phyloP scores from a whole-genome alignment of 495 filamentous ascomycete genomes.

The Achaetomiella virescens region DNA sequence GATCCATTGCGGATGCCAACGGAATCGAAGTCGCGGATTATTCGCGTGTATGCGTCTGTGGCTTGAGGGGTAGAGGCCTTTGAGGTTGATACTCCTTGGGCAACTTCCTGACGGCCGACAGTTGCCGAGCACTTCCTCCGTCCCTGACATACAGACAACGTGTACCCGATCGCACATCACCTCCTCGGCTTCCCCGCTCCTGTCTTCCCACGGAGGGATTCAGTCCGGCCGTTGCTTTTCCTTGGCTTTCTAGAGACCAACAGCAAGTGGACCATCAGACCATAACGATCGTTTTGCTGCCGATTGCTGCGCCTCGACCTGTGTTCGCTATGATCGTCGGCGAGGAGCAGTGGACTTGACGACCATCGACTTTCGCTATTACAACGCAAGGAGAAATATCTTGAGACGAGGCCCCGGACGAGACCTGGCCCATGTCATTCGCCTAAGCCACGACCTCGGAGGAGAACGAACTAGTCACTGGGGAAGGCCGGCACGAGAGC shows the following conservation, averaged over 20 bases:
- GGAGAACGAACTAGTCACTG: not conserved
- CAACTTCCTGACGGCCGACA: not conserved
- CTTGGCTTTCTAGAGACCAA: not conserved
- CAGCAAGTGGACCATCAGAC: not conserved
- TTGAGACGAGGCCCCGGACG: not conserved
- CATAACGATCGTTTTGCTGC: not conserved
- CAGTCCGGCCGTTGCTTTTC: not conserved
- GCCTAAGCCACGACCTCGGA: not conserved
- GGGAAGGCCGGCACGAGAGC: not conserved
- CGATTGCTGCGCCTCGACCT: not conserved
- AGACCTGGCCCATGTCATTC: not conserved
- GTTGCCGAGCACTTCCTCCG: not conserved
- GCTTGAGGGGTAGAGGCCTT: constrained; percentile 2
- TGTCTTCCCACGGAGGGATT: not conserved
- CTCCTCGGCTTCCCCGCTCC: not conserved
- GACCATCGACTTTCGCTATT: not conserved
- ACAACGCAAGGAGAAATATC: not conserved
- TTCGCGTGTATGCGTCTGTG: not conserved
- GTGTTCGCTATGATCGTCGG: not conserved
- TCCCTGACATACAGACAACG: too few species aligned
- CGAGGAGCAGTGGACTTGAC: not conserved
- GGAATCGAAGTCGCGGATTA: not conserved
- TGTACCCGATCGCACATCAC: not conserved
- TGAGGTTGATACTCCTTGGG: not conserved
- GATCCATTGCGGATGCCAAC: not conserved